These are phyloP conservation scores for Amesomyces nigricolor DNA, from an alignment of 2,329 filamentous ascomycete species.

Conservation along the genomic window DNA sequence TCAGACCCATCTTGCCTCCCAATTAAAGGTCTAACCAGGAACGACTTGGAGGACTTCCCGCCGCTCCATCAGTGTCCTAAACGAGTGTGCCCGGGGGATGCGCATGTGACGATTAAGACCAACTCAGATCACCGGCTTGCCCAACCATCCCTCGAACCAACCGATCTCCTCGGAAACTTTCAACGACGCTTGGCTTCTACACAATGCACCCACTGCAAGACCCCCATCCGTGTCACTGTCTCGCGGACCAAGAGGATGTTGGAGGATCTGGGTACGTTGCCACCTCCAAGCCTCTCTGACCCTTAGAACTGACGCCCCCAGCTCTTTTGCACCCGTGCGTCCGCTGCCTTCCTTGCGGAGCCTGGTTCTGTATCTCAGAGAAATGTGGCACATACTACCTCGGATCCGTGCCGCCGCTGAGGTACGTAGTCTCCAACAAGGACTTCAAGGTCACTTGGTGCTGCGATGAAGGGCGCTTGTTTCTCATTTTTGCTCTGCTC, in stretches of 20 bases:
- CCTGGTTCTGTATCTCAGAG: conserved; percentile 15
- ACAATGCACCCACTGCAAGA: conserved; percentile 8
- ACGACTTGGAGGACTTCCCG: too few species aligned
- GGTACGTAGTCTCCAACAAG: not conserved
- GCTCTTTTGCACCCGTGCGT: conserved; percentile 15
- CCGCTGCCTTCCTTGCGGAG: conserved; percentile 17
- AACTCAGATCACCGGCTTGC: too few species aligned
- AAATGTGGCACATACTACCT: not conserved
- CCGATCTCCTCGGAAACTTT: not conserved
- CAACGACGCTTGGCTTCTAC: not conserved
- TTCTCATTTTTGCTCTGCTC: conserved; percentile 24
- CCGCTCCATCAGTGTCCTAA: too few species aligned
- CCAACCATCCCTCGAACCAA: not conserved
- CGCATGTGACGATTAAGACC: too few species aligned
- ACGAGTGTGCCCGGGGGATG: too few species aligned
- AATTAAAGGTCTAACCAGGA: too few species aligned
- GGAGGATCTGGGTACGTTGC: not conserved
- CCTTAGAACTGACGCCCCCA: conserved; percentile 8
- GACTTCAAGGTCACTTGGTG: conserved; percentile 23
- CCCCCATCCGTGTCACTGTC: not conserved
- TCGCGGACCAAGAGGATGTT: conserved; percentile 4
- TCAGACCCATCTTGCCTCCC: too few species aligned
- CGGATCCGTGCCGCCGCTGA: not conserved
- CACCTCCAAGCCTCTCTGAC: not conserved
- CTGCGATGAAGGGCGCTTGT: conserved; percentile 24